A percentile compares a stretch with the other conserved stretches of the same genome.
Evolutionary conservation across 2,329 filamentous ascomycete species (phyloP).

Genomic region (Neonectria hederae): DNA sequence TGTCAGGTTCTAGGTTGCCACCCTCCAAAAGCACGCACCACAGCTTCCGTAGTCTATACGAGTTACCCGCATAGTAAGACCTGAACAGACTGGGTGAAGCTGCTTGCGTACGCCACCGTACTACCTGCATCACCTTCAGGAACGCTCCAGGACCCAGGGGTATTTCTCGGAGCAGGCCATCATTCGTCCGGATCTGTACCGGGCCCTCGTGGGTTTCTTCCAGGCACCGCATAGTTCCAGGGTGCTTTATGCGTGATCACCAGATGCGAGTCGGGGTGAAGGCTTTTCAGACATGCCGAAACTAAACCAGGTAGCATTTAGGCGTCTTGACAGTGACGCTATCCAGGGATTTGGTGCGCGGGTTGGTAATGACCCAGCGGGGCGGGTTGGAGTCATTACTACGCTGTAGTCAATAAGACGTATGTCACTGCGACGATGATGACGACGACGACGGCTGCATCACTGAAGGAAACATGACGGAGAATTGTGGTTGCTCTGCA

Average conservation of each 20-base stretch:
- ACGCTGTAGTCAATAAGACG: not conserved
- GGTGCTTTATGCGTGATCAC: not conserved
- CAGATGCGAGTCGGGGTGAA: not conserved
- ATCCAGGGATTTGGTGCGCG: not conserved
- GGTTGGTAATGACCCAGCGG: not conserved
- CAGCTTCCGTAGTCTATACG: not conserved
- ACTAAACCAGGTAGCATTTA: not conserved
- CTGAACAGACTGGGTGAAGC: not conserved
- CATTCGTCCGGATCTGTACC: conserved; percentile 19
- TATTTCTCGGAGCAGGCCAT: conserved; percentile 2
- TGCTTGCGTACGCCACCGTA: conserved; percentile 21
- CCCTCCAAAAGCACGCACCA: conserved; percentile 7
- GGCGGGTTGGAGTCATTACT: not conserved
- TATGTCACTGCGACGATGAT: not conserved
- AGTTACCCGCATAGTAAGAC: not conserved
- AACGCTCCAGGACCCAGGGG: conserved; percentile 4
- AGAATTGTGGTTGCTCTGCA: not conserved
- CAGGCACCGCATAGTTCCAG: not conserved
- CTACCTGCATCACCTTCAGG: conserved; percentile 9
- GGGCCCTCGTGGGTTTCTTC: conserved; percentile 2
- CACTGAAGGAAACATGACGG: not conserved
- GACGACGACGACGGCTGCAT: not conserved
- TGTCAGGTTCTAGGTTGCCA: not conserved
- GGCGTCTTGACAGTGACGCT: not conserved
- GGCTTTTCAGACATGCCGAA: not conserved